Base-by-base conservation (phyloP, 2,329 filamentous ascomycete genomes). In the Alternaria alternata region DNA sequence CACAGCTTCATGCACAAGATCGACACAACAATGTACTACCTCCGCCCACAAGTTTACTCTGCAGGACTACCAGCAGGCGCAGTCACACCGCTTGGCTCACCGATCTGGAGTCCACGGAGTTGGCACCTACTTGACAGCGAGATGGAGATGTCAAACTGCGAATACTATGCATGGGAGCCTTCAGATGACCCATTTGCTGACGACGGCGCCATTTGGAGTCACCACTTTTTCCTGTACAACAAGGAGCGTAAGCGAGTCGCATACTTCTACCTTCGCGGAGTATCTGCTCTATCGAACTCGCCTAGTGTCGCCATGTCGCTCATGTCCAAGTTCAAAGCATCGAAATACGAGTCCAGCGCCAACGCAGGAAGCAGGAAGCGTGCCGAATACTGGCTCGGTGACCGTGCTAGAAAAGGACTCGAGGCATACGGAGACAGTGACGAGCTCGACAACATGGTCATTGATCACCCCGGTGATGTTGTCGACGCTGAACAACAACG, bases 191-290 rank as follows among this genome's bases (percentile, higher is more conserved):
- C 93, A 0, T 97, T 96, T 71, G 93, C 93, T 64, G 94, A 96
- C 63, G 93, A 97, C 74, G 92, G 92, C 63, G 91, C 94, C 9
- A 94, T 99, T 64, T 99, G 94, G 94, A 93, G 92, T 51, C 85
- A 94, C 64, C 94, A 98, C 78, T 97, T 96, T 80, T 97, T 99
- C 83, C 96, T 98, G 79, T 98, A 97, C 86, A 97, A 96, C 83
- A 94, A 94, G 73, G 84, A 89, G 26, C 86, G 90, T 74, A 98
- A 98, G 82, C 89, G 95, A 42, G 94, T 99, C 18, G 94, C 93
- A 62, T 99, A 99, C 77, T 82, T 99, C 46, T 96, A 97, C 74
- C 87, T 97, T 46, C 90, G 94, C 62, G 94, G 92, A n/a, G 88
- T 97, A 46, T 94, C 88, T 59, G 90, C 90, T 68, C 89, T 91